These are phyloP conservation scores for Nakaseomyces sp. DNA, from an alignment of 1,139 yeast species.

Conservation along the genomic window DNA sequence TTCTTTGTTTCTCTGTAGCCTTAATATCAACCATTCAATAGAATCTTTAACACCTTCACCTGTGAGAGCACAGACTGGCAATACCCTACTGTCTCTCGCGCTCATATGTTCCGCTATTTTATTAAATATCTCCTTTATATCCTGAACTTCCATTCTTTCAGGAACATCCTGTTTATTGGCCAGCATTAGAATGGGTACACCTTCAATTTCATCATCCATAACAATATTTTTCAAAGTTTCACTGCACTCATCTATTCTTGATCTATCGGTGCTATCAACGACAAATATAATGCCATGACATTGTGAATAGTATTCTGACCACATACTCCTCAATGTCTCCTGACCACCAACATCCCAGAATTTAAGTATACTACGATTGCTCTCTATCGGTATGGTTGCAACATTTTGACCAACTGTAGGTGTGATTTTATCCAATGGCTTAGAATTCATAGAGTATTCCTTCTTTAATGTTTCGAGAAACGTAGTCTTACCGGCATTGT, in stretches of 20 bases:
- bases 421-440: constrained; percentile 38
- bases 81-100: constrained; percentile 82
- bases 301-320: constrained; percentile 78
- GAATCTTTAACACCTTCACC: constrained; percentile 84
- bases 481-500: constrained; percentile 93
- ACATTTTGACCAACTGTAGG: constrained; percentile 76
- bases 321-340: constrained; percentile 65
- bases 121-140: constrained; percentile 74
- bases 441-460: constrained; percentile 36
- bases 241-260: constrained; percentile 74
- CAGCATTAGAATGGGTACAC: constrained; percentile 84
- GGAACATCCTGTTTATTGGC: constrained; percentile 93
- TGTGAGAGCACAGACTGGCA: constrained; percentile 81
- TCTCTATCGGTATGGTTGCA: constrained; percentile 43
- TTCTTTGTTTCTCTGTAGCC: constrained; percentile 68
- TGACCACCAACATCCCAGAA: constrained; percentile 98
- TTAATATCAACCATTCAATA: constrained; percentile 75
- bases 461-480: constrained; percentile 56
- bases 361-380: constrained; percentile 48
- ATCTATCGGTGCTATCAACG: constrained; percentile 83
- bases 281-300: constrained; percentile 90
- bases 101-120: constrained; percentile 70
- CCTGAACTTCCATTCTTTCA: constrained; percentile 68
- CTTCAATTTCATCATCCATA: constrained; percentile 50
- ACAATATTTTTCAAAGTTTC: constrained; percentile 36